Evolutionary conservation across 1,284 basidiomycete genomes (phyloP).

Genomic region (Schizophyllum commune): DNA sequence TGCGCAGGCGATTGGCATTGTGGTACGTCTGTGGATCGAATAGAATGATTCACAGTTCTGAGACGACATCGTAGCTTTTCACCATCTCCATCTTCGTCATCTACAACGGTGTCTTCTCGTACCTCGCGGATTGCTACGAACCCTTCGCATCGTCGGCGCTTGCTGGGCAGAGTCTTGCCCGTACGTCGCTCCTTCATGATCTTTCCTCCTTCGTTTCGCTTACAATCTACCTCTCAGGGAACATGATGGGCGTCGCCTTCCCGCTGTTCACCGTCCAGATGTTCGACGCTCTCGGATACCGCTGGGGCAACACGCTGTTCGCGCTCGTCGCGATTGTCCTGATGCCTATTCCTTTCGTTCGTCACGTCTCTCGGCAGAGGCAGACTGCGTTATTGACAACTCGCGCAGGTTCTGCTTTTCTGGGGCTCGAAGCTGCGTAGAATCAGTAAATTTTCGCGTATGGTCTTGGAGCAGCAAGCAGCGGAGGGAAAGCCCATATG

Average conservation of each 20-base stretch:
- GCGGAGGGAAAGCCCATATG: neutral
- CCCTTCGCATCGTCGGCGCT: constrained; percentile 72
- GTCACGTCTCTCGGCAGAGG: neutral
- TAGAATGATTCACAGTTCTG: neutral
- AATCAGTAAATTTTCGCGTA: constrained; percentile 50
- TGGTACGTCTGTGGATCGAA: constrained; percentile 26
- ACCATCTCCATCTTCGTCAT: constrained; percentile 52
- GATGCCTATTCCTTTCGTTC: constrained; percentile 60
- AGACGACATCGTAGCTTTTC: constrained; percentile 30
- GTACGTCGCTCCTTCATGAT: constrained; percentile 14
- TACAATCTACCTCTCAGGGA: constrained; percentile 30
- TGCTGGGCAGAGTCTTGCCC: constrained; percentile 46
- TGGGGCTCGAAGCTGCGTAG: constrained; percentile 56
- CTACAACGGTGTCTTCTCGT: constrained; percentile 61
- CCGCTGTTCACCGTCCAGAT: constrained; percentile 61
- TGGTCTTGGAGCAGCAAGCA: constrained; percentile 23
- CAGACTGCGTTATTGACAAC: neutral
- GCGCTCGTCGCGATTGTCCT: constrained; percentile 52
- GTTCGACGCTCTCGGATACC: constrained; percentile 52
- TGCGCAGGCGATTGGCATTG: constrained; percentile 44
- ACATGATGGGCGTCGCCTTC: constrained; percentile 50
- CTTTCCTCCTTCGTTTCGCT: neutral
- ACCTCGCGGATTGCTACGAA: constrained; percentile 70
- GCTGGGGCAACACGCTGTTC: constrained; percentile 68
- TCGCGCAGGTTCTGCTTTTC: constrained; percentile 37